phyloP scores from a whole-genome alignment of 208 protist species.

The Giardia muris region DNA sequence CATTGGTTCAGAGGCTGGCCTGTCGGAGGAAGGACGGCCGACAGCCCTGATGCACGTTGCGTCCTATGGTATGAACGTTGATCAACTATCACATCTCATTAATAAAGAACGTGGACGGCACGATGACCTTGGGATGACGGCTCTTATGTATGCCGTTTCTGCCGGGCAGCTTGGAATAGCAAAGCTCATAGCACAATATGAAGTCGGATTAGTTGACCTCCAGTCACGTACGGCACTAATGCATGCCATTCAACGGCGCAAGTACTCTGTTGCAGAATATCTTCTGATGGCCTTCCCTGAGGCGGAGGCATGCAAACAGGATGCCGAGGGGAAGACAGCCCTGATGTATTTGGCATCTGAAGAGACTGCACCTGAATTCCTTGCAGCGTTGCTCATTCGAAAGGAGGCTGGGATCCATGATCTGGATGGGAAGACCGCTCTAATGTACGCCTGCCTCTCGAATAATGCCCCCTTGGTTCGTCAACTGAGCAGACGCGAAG shows the following conservation, averaged over 20 bases:
- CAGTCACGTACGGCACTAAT: neutral
- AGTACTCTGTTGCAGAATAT: neutral
- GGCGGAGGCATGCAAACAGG: neutral
- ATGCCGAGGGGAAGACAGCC: neutral
- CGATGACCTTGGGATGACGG: neutral
- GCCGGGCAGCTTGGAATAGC: neutral
- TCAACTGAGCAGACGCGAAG: neutral
- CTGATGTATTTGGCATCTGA: neutral
- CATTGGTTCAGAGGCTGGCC: neutral
- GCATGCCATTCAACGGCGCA: neutral
- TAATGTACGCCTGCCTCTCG: neutral
- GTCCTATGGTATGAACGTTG: neutral
- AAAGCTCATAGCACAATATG: neutral
- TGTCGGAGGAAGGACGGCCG: neutral
- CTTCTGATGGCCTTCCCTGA: neutral
- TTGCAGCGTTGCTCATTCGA: neutral
- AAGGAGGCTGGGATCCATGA: neutral
- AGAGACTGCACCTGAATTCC: neutral
- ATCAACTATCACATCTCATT: neutral
- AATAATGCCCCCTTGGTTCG: neutral
- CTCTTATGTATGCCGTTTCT: neutral
- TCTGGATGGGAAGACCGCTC: neutral
- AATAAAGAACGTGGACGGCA: neutral
- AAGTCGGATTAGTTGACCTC: neutral
- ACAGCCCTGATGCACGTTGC: neutral